Base-by-base conservation (phyloP, 345 rosid species). In the Jatropha curcas region DNA sequence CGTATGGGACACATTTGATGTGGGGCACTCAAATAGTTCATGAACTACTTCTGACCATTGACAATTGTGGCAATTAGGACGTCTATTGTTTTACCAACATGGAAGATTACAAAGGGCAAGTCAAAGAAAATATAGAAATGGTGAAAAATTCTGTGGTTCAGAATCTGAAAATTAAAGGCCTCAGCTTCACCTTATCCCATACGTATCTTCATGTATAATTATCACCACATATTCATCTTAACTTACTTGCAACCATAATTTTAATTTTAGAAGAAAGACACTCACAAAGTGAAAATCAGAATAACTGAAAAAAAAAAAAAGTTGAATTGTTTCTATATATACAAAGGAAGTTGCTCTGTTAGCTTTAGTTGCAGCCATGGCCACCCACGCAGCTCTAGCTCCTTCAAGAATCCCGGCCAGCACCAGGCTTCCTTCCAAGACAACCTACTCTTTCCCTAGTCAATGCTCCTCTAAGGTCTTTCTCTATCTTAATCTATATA, bases 341-440 rank as follows among this genome's bases (percentile, higher is more conserved):
- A 64, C 19, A 37, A 24, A 57, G 46, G 71, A 65, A 79, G 59
- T 59, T 43, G 34, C 55, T 22, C 39, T 35, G 60, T n/a, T 34
- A 57, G 75, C 74, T 78, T 71, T 68, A 76, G 81, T 84, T 75
- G 81, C 71, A 76, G 78, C 76, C 83, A 95, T 95, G 99, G 96
- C 99, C 74, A 85, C 91, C 67, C 91, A 89, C 76, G 90, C 98
- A 82, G 94, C 94, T 85, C 89, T 95, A 28, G 97, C 98, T 75
- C 84, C 96, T 64, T 86, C 96, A 2, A 88, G 96, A 75, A 80
- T 89, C 77, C 92, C 92, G 7, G 83, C 88, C 66, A 80, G 70
- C 62, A 77, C 90, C 58, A 85, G 86, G 80, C 84, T 87, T 73
- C 88, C 82, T 50, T 88, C 91, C 70, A 91, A 80, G 84, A 68